phyloP scores from a whole-genome alignment of 2,329 filamentous ascomycete species.

The Aspergillus pseudonomiae region DNA sequence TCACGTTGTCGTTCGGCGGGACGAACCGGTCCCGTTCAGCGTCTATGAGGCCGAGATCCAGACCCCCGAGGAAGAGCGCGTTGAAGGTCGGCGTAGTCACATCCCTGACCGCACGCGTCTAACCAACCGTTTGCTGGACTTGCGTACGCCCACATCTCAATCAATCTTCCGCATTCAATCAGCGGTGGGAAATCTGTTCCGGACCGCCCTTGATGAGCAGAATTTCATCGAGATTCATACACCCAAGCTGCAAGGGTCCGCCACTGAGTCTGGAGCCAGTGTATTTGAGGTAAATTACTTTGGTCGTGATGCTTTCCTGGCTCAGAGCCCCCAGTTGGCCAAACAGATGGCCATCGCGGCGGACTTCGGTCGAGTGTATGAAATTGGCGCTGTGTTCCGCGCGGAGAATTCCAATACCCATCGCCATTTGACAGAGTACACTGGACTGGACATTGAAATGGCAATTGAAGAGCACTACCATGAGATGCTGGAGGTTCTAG shows the following conservation, averaged over 20 bases:
- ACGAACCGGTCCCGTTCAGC: slow-evolving; percentile 67
- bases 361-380: slow-evolving; percentile 87
- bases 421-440: slow-evolving; percentile 91
- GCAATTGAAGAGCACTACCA: slow-evolving; percentile 85
- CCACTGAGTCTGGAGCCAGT: slow-evolving; percentile 87
- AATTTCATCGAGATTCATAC: slow-evolving; percentile 94
- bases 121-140: slow-evolving; percentile 77
- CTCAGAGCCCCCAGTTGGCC: slow-evolving; percentile 86
- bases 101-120: slow-evolving; percentile 74
- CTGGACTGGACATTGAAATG: slow-evolving; percentile 92
- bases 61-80: slow-evolving; percentile 58
- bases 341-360: slow-evolving; percentile 93
- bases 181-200: slow-evolving; percentile 78
- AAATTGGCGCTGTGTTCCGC: slow-evolving; percentile 87
- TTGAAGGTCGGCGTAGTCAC: slow-evolving; percentile 60
- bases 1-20: slow-evolving; percentile 64
- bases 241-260: slow-evolving; percentile 85
- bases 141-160: slow-evolving; percentile 84
- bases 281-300: slow-evolving; percentile 95
- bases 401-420: slow-evolving; percentile 96
- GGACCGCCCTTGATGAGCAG: slow-evolving; percentile 70
- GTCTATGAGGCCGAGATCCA: slow-evolving; percentile 70
- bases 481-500: slow-evolving; percentile 78
- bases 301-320: slow-evolving; percentile 80
- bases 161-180: slow-evolving; percentile 86